Evolutionary conservation across 2,329 filamentous ascomycete species (phyloP), one percentile per base, ranked within the genome.

Genomic region (Zarea fungicola): DNA sequence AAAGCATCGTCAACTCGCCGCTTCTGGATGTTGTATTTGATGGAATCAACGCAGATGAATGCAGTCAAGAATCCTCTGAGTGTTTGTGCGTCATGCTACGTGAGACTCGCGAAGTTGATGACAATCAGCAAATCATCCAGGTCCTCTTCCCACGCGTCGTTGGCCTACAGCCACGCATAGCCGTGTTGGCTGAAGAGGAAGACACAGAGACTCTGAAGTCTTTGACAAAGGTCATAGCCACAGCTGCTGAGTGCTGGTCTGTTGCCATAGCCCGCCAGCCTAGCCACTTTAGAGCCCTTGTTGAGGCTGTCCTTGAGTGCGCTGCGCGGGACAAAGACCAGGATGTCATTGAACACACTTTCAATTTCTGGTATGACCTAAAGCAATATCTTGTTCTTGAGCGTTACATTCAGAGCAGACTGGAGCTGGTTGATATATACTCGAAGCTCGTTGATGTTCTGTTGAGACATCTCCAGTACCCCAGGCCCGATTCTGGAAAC

Each of bases 291-390:
- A 80, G 87, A 32, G 82, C 81, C 10, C 75, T 99, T 5, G 92
- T 99, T 10, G 90, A 96, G 60, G 83, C 87, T 6, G 83, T 99
- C 14, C 77, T 97, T n/a, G 91, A 97, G 69, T 96, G 90, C 62
- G 91, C 89, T 52, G 81, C 86, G 10, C 80, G 87, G 56, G 93
- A 99, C 65, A 84, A 83, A 63, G 92, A 96, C 47, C 83, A 87
- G 53, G 93, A 99, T 56, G 89, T 91, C 5, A 90, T 99, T 54
- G 88, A 89, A 47, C 83, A 93, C 60, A 99, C 95, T 0, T 99
- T 99, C 69, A 83, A 83, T 57, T 97, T 99, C 71, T 99, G 93
- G 93, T 97, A 95, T 64, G 93, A 99, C 63, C 78, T 99, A 40
- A 99, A 99, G 74, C 90, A 96, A 65, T 96, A 95, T 64, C 76